These are phyloP conservation scores for Acanthamoeba culbertsoni DNA, from an alignment of 208 protist genomes.

Conservation along the genomic window DNA sequence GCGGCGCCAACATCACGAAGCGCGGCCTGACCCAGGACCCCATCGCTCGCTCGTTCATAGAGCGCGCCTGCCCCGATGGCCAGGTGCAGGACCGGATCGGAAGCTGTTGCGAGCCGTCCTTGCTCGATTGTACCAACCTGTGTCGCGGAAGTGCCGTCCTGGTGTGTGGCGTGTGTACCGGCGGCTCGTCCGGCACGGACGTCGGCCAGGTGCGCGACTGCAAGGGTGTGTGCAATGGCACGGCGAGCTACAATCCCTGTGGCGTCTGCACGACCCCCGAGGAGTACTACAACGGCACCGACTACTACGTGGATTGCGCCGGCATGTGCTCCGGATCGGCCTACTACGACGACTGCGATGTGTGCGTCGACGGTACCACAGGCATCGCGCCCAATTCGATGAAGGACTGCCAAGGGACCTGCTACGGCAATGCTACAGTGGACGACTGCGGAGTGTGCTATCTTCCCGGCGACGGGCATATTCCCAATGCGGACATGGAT, in stretches of 20 bases:
- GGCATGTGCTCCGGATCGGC: background rate
- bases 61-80: background rate
- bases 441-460: slow-evolving; percentile 12
- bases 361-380: background rate
- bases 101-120: background rate
- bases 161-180: background rate
- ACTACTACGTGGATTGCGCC: slow-evolving; percentile 16
- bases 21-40: too few relatives aligned
- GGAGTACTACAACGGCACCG: background rate
- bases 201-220: background rate
- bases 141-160: background rate
- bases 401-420: background rate
- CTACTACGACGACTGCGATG: background rate
- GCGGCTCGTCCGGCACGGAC: background rate
- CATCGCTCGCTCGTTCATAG: too few relatives aligned
- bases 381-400: background rate
- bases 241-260: background rate
- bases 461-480: background rate
- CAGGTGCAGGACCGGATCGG: background rate
- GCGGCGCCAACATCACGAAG: background rate
- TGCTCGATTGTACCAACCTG: background rate
- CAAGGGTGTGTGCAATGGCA: slow-evolving; percentile 41
- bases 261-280: background rate
- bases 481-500: background rate
- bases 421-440: background rate